Percentiles rank a stretch among this genome's conserved stretches.
Conservation (phyloP, 164 flowering plant species). For the Aristolochia contorta region DNA sequence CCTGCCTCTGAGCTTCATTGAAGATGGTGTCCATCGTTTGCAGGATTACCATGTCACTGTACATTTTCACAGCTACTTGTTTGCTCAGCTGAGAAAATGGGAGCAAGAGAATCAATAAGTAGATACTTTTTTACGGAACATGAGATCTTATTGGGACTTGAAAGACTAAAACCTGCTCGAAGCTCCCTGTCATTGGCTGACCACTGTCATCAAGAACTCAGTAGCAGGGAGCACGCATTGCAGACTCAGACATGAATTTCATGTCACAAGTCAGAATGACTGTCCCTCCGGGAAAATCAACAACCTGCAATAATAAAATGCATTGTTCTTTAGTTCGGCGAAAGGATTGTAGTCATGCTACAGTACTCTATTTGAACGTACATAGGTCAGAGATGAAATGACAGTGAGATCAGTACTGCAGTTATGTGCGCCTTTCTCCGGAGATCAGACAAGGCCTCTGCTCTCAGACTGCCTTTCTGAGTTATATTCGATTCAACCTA, state of each 20-base stretch:
- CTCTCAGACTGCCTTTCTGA: too few species aligned
- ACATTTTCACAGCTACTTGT: slow-evolving; percentile 64
- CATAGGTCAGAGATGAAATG: too few species aligned
- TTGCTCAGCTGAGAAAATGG: slow-evolving; percentile 31
- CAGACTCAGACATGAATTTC: slow-evolving; percentile 55
- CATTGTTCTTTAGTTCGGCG: too few species aligned
- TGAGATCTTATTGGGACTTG: neutral
- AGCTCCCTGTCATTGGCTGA: slow-evolving; percentile 14
- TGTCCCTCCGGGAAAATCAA: slow-evolving; percentile 77
- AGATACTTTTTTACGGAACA: neutral
- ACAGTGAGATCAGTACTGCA: too few species aligned
- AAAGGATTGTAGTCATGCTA: too few species aligned
- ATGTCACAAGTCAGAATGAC: slow-evolving; percentile 50
- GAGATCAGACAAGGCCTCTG: too few species aligned
- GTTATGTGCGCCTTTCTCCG: too few species aligned
- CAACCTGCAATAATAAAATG: slow-evolving; percentile 24
- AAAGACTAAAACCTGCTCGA: slow-evolving; percentile 27
- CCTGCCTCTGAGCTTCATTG: slow-evolving; percentile 86
- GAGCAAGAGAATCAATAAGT: neutral
- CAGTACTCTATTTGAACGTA: too few species aligned
- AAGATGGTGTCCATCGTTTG: slow-evolving; percentile 68
- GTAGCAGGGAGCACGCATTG: slow-evolving; percentile 51
- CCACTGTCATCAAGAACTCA: slow-evolving; percentile 16
- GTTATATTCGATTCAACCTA: too few species aligned
- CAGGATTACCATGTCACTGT: slow-evolving; percentile 52